Evolutionary conservation across 1,139 yeast genomes (phyloP).

Genomic region (Yamadazyma triangularis): DNA sequence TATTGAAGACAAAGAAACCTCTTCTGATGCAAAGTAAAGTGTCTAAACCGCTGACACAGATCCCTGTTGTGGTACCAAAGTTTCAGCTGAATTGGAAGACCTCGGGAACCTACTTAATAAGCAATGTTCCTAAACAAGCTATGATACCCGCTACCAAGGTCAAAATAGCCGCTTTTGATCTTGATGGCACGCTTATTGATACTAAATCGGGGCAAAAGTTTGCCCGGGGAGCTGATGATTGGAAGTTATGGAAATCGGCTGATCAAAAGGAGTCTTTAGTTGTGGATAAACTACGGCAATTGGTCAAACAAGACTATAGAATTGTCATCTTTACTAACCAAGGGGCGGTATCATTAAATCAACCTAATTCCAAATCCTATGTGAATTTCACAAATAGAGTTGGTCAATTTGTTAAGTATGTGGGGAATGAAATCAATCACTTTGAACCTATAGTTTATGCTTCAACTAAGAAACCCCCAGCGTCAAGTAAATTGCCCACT

Average conservation of each 20-base stretch:
- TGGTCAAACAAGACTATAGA: slow-evolving; percentile 22
- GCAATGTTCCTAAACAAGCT: slow-evolving; percentile 31
- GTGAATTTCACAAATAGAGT: slow-evolving; percentile 43
- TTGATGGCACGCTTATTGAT: slow-evolving; percentile 65
- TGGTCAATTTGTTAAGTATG: slow-evolving; percentile 23
- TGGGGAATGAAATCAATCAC: slow-evolving; percentile 14
- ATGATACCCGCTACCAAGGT: no score
- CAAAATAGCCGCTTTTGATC: slow-evolving; percentile 66
- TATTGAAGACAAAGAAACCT: neutral
- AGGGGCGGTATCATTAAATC: slow-evolving; percentile 51
- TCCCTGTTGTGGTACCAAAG: no score
- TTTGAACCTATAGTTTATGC: slow-evolving; percentile 55
- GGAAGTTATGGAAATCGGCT: slow-evolving; percentile 55
- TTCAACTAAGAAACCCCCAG: slow-evolving; percentile 47
- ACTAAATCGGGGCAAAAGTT: slow-evolving; percentile 58
- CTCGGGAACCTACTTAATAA: slow-evolving; percentile 31
- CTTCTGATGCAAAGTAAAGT: slow-evolving; percentile 1
- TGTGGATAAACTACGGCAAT: slow-evolving; percentile 20
- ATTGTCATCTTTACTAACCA: slow-evolving; percentile 84
- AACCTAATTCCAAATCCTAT: slow-evolving; percentile 47
- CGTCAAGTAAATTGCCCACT: slow-evolving; percentile 22
- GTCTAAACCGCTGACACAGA: no score
- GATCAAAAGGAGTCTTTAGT: slow-evolving; percentile 15
- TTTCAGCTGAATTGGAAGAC: no score
- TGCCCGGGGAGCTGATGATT: slow-evolving; percentile 56